Evolutionary conservation across 805 yeast genomes (phyloP).

Genomic region (Saturnispora gosingensis): DNA sequence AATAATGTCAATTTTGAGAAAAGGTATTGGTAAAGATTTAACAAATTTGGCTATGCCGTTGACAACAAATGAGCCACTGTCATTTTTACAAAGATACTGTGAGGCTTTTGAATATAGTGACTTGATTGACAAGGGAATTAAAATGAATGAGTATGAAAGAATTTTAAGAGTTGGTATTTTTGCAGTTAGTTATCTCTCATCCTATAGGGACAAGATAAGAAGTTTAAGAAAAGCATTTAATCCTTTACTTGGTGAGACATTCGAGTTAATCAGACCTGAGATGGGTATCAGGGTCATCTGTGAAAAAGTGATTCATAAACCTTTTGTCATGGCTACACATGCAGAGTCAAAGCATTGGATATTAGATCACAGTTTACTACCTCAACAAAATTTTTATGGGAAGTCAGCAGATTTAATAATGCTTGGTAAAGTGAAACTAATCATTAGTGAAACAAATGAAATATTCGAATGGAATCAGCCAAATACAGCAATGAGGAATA

Average conservation of each 20-base stretch:
- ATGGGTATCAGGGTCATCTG: slow-evolving; percentile 61
- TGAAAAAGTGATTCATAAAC: slow-evolving; percentile 86
- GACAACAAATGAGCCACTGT: slow-evolving; percentile 83
- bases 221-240: slow-evolving; percentile 85
- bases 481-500: slow-evolving; percentile 68
- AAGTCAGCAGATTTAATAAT: slow-evolving; percentile 79
- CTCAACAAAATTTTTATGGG: slow-evolving; percentile 91
- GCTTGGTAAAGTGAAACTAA: slow-evolving; percentile 56
- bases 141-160: slow-evolving; percentile 44
- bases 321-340: slow-evolving; percentile 65
- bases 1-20: slow-evolving; percentile 66
- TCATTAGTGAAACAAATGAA: slow-evolving; percentile 47
- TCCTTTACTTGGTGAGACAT: slow-evolving; percentile 91
- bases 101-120: slow-evolving; percentile 73
- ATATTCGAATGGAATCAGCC: slow-evolving; percentile 79
- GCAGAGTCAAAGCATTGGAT: slow-evolving; percentile 69
- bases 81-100: slow-evolving; percentile 68
- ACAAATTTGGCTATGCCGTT: slow-evolving; percentile 88
- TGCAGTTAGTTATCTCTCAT: slow-evolving; percentile 67
- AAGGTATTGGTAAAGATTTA: slow-evolving; percentile 88
- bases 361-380: slow-evolving; percentile 52
- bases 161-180: slow-evolving; percentile 67
- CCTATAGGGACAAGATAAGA: slow-evolving; percentile 65
- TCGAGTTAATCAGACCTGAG: slow-evolving; percentile 80
- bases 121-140: slow-evolving; percentile 49